These are phyloP conservation scores for Theobroma cacao DNA, from an alignment of 345 rosid species.

Conservation along the genomic window DNA sequence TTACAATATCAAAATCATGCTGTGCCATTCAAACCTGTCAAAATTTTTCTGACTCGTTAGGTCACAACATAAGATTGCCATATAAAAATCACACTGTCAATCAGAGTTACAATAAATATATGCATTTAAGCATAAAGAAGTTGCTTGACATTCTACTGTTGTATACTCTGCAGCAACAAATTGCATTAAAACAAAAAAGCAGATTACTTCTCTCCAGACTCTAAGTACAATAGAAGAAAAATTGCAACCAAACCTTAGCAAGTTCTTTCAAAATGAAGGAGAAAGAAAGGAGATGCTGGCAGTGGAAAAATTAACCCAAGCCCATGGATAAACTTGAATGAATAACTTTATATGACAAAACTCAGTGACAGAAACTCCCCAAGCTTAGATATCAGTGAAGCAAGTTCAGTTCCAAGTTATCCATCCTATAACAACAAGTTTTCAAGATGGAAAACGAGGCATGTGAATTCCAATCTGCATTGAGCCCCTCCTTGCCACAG, in stretches of 20 bases:
- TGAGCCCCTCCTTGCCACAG: not conserved
- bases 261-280: not conserved
- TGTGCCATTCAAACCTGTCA: conserved; percentile 13
- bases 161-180: not conserved
- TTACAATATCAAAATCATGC: conserved; percentile 17
- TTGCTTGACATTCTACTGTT: not conserved
- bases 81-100: not conserved
- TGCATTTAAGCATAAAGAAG: conserved; percentile 1
- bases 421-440: not conserved
- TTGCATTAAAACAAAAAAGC: not conserved
- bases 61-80: conserved; percentile 1
- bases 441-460: not conserved
- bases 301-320: not conserved
- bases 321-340: not conserved
- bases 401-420: not conserved
- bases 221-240: not conserved
- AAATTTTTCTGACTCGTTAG: not conserved
- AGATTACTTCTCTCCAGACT: not conserved
- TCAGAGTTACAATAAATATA: not conserved
- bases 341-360: not conserved
- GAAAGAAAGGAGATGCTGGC: not conserved
- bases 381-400: not conserved
- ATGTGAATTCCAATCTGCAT: not conserved
- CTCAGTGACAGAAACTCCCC: not conserved
- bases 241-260: not conserved